These are phyloP conservation scores for Wickerhamiella shivajii DNA, from an alignment of 805 yeast genomes.

Conservation along the genomic window DNA sequence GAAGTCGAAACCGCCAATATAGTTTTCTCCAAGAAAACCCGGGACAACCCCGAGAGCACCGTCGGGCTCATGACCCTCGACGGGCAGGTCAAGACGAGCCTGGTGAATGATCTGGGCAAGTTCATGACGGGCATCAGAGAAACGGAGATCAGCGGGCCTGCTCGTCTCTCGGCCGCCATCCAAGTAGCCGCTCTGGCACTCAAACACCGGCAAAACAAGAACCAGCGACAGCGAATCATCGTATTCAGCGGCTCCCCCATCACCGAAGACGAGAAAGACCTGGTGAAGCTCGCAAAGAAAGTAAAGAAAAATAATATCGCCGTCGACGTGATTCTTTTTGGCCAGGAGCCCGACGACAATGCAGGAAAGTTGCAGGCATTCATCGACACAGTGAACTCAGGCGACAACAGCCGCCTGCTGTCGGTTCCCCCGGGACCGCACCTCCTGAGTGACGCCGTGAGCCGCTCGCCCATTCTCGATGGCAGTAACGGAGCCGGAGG, in stretches of 20 bases:
- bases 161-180: conserved; percentile 65
- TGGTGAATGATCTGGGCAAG: conserved; percentile 77
- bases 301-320: conserved; percentile 89
- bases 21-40: conserved; percentile 72
- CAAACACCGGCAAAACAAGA: conserved; percentile 90
- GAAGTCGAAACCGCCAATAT: conserved; percentile 80
- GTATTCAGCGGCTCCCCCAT: conserved; percentile 85
- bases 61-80: conserved; percentile 85
- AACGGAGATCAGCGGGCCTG: conserved; percentile 48
- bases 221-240: conserved; percentile 79
- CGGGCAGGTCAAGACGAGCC: conserved; percentile 79
- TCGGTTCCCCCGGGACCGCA: conserved; percentile 83
- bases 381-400: conserved; percentile 51
- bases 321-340: conserved; percentile 80
- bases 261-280: conserved; percentile 47
- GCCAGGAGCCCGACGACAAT: conserved; percentile 70
- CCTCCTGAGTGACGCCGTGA: conserved; percentile 66
- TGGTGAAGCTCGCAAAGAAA: conserved; percentile 75
- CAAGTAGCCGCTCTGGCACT: conserved; percentile 90
- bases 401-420: conserved; percentile 42
- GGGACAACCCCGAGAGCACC: conserved; percentile 83
- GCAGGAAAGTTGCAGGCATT: conserved; percentile 60
- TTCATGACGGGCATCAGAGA: conserved; percentile 74
- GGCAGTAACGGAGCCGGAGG: conserved; percentile 35
- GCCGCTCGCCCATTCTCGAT: conserved; percentile 57